Percentiles rank a stretch among this genome's conserved stretches.
phyloP scores from a whole-genome alignment of 202 grass and related monocot genomes.

The Hordeum pubiflorum region DNA sequence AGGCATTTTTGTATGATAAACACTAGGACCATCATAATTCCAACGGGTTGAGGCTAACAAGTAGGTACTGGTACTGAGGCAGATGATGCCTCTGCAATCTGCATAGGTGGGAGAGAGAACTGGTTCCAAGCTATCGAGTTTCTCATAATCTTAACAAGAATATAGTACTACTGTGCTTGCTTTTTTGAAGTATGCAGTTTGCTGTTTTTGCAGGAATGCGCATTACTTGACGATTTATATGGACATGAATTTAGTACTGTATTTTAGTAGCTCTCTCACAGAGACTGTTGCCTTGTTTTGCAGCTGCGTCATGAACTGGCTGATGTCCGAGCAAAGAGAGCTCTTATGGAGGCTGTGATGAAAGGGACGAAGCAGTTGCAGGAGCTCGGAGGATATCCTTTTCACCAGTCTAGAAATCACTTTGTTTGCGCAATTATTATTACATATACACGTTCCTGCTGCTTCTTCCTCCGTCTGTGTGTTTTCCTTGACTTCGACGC shows the following conservation, averaged over 20 bases:
- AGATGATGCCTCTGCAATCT: background rate
- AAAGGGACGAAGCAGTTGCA: constrained; percentile 51
- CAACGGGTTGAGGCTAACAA: no score
- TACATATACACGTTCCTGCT: background rate
- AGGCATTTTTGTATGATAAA: background rate
- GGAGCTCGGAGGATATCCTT: constrained; percentile 72
- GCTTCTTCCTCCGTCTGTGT: background rate
- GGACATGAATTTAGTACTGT: background rate
- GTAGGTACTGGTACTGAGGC: background rate
- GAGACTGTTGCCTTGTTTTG: background rate
- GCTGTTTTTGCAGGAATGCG: constrained; percentile 14
- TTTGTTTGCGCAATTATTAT: background rate
- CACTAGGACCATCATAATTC: background rate
- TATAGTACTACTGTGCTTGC: background rate
- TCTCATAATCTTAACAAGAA: background rate
- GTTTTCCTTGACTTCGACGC: constrained; percentile 60
- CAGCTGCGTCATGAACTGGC: constrained; percentile 52
- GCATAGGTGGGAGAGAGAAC: background rate
- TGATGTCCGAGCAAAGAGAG: constrained; percentile 48
- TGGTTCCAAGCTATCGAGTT: background rate
- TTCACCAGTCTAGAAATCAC: background rate
- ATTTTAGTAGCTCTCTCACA: background rate
- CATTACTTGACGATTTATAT: background rate
- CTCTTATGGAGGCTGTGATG: constrained; percentile 61
- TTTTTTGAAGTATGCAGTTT: background rate